A percentile compares a stretch with the other conserved stretches of the same genome.
Conservation (phyloP, 2,329 filamentous ascomycete genomes). For the Lomentospora prolificans region DNA sequence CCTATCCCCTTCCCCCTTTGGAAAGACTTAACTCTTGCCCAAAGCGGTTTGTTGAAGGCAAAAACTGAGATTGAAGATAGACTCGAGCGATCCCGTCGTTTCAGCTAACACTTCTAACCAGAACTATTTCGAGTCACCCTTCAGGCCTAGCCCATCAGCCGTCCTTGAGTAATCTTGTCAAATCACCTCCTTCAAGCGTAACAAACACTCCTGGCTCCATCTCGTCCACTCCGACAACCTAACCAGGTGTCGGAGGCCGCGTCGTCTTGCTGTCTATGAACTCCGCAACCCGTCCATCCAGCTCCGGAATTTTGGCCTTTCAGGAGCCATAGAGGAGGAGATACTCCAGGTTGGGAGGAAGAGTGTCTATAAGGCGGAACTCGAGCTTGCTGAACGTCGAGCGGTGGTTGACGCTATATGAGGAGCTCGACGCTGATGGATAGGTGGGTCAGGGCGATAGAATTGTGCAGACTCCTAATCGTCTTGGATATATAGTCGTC, state of each 20-base stretch:
- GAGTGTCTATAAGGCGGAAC: conserved; percentile 9
- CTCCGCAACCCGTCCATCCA: conserved; percentile 9
- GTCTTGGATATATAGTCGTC: conserved; percentile 5
- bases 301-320: not conserved
- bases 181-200: not conserved
- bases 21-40: no score
- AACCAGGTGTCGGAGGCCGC: conserved; percentile 7
- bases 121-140: not conserved
- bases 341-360: conserved; percentile 11
- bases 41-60: no score
- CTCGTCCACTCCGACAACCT: conserved; percentile 1
- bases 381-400: not conserved
- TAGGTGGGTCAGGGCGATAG: conserved; percentile 8
- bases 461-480: conserved; percentile 11
- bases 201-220: not conserved
- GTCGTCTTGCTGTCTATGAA: conserved; percentile 9
- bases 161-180: not conserved
- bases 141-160: not conserved
- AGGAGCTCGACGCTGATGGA: not conserved
- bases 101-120: not conserved
- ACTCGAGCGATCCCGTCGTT: no score
- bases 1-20: no score
- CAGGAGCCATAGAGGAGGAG: conserved; percentile 11
- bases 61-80: no score
- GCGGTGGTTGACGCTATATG: not conserved